Conservation (phyloP, 768 basidiomycete genomes). For the Xerocomus spinulosus region DNA sequence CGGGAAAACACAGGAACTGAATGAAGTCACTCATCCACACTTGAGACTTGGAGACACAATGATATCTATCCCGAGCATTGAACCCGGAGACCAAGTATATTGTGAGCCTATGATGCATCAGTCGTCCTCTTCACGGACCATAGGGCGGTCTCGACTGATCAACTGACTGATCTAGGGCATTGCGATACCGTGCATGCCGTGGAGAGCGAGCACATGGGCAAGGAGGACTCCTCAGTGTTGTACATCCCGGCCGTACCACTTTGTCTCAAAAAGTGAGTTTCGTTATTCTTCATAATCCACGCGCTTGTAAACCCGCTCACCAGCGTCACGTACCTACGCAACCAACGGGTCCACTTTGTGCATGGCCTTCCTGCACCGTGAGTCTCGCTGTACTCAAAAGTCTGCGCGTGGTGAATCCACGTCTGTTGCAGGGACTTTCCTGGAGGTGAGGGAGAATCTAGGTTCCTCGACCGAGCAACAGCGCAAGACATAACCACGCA, state of each 20-base stretch:
- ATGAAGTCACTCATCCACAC: constrained; percentile 56
- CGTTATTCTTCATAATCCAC: background rate
- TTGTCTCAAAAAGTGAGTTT: constrained; percentile 43
- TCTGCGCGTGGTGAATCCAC: background rate
- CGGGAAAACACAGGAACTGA: constrained; percentile 54
- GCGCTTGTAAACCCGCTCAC: background rate
- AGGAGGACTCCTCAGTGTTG: constrained; percentile 49
- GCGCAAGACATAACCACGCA: constrained; percentile 29
- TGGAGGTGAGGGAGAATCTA: constrained; percentile 47
- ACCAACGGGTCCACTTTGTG: constrained; percentile 44
- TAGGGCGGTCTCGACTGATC: no score
- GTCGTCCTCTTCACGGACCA: no score
- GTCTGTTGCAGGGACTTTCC: constrained; percentile 42
- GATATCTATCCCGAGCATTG: constrained; percentile 52
- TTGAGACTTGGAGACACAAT: constrained; percentile 51
- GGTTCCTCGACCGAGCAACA: constrained; percentile 37
- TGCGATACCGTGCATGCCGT: constrained; percentile 56
- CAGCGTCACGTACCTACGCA: constrained; percentile 47
- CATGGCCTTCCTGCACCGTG: constrained; percentile 50
- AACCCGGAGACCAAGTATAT: constrained; percentile 62
- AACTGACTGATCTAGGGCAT: constrained; percentile 35
- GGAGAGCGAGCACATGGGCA: constrained; percentile 44
- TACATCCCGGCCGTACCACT: constrained; percentile 55
- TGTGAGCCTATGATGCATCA: constrained; percentile 33
- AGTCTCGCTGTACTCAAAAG: constrained; percentile 2